Percentiles rank a stretch among this genome's conserved stretches.
phyloP scores from a whole-genome alignment of 441 rosid genomes.

The Gossypium davidsonii region DNA sequence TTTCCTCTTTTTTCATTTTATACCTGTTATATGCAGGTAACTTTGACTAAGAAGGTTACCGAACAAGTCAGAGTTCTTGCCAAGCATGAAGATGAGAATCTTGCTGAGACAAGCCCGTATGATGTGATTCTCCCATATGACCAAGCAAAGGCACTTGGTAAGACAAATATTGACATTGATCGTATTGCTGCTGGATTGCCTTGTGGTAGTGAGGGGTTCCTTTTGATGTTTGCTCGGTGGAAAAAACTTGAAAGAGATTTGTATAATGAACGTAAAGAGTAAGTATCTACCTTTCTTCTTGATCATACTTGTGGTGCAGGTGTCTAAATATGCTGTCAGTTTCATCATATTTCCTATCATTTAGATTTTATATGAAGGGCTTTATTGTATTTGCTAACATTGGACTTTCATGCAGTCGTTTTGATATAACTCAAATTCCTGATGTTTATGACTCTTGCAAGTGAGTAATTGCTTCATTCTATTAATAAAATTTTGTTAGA shows the following conservation, averaged over 20 bases:
- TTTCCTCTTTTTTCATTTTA: conserved; percentile 4
- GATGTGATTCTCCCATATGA: conserved; percentile 88
- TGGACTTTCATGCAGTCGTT: conserved; percentile 66
- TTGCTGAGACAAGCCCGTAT: conserved; percentile 55
- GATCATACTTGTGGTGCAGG: not conserved
- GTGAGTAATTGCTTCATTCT: conserved; percentile 50
- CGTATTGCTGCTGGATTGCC: conserved; percentile 99
- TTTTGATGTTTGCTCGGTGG: conserved; percentile 99
- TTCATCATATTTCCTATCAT: conserved; percentile 10
- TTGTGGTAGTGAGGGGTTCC: conserved; percentile 99
- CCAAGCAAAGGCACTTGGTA: conserved; percentile 99
- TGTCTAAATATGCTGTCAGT: not conserved
- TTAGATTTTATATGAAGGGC: not conserved
- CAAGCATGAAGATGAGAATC: conserved; percentile 90
- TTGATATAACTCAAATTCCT: conserved; percentile 98
- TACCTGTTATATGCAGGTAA: conserved; percentile 41
- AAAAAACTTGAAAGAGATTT: conserved; percentile 97
- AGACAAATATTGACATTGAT: conserved; percentile 89
- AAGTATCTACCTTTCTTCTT: conserved; percentile 25
- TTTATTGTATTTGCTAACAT: conserved; percentile 16
- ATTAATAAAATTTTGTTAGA: not conserved
- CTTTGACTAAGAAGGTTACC: conserved; percentile 81
- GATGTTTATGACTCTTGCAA: conserved; percentile 99
- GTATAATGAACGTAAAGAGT: conserved; percentile 97
- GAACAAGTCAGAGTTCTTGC: conserved; percentile 93